phyloP scores from a whole-genome alignment of 2,329 filamentous ascomycete genomes.

The Magnaporthales sp. region DNA sequence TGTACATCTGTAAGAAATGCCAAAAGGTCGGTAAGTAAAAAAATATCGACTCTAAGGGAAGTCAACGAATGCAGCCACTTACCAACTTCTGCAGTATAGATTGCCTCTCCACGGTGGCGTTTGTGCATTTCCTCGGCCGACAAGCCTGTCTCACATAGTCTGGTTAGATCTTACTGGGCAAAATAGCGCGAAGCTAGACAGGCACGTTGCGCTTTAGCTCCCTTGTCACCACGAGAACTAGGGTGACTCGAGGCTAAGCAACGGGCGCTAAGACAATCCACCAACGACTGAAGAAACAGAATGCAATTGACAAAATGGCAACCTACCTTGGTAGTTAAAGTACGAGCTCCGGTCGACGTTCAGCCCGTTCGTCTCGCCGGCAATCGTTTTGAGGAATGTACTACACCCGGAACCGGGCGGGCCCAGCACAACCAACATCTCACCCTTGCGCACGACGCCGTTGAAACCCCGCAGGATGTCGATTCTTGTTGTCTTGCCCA shows the following conservation, averaged over 20 bases:
- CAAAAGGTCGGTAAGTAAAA: background rate
- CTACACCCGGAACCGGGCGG: conserved; percentile 70
- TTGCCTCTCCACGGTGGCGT: conserved; percentile 73
- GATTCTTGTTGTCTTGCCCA: conserved; percentile 43
- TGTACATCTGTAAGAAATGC: conserved; percentile 49
- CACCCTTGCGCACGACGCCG: conserved; percentile 59
- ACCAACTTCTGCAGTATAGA: conserved; percentile 71
- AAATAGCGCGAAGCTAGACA: background rate
- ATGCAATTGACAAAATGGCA: background rate
- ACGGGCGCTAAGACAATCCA: background rate
- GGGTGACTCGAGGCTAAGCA: background rate
- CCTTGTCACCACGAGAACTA: background rate
- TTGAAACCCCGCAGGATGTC: conserved; percentile 63
- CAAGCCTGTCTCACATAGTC: conserved; percentile 37
- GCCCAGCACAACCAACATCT: conserved; percentile 69
- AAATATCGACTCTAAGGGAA: background rate
- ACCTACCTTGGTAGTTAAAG: conserved; percentile 68
- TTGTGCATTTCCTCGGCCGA: conserved; percentile 67
- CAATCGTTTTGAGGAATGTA: conserved; percentile 76
- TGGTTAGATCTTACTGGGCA: background rate
- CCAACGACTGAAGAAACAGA: background rate
- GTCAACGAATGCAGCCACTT: background rate
- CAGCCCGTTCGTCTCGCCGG: conserved; percentile 76
- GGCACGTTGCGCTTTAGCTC: background rate
- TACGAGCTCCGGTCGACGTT: conserved; percentile 60